phyloP scores from a whole-genome alignment of 768 basidiomycete genomes.

The Lactifluus rugatus region DNA sequence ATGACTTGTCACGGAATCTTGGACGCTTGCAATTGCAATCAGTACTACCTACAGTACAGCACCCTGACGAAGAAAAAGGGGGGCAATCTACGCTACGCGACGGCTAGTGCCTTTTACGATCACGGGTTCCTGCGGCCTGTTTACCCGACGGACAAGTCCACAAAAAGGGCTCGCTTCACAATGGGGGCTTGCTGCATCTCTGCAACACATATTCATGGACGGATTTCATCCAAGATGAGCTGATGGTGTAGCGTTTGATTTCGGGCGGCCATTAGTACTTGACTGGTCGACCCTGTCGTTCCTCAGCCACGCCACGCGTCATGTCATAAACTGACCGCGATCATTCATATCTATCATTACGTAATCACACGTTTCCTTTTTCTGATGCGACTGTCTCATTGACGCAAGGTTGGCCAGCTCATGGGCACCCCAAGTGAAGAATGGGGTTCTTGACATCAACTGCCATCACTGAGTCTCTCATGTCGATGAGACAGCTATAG shows the following conservation, averaged over 20 bases:
- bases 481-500: not conserved
- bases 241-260: not conserved
- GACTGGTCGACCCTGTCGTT: not conserved
- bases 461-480: not conserved
- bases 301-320: not conserved
- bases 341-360: constrained; percentile 1
- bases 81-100: not conserved
- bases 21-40: not conserved
- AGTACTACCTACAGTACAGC: no score
- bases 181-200: not conserved
- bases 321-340: not conserved
- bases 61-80: not conserved
- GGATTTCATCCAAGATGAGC: not conserved
- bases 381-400: constrained; percentile 6
- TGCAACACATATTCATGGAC: not conserved
- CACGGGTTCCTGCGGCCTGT: not conserved
- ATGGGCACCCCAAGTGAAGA: not conserved
- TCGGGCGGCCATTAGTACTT: not conserved
- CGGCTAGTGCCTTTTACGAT: not conserved
- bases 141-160: not conserved
- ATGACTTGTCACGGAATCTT: not conserved
- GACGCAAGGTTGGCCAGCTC: not conserved
- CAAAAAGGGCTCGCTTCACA: not conserved
- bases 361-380: constrained; percentile 12
- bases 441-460: not conserved